A percentile compares a stretch with the other conserved stretches of the same genome.
Conservation (phyloP, 1,284 basidiomycete genomes). For the Fomitopsis schrenkii region DNA sequence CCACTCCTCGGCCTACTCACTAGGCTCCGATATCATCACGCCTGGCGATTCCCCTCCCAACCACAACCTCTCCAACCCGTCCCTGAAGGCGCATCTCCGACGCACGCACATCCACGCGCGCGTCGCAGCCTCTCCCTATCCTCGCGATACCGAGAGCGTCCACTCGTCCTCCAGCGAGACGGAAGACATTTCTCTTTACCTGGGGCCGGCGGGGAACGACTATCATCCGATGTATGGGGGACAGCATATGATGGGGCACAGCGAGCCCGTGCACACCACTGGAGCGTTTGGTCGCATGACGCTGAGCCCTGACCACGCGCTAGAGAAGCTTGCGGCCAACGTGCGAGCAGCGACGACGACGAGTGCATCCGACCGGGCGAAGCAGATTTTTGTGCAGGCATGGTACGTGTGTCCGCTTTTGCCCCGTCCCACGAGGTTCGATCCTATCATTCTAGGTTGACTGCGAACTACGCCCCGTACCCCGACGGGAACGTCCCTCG, state of each 20-base stretch:
- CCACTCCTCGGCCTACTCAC: slow-evolving; percentile 42
- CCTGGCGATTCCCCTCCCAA: slow-evolving; percentile 66
- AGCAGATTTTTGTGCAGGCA: slow-evolving; percentile 87
- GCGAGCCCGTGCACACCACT: slow-evolving; percentile 60
- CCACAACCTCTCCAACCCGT: slow-evolving; percentile 63
- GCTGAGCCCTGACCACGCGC: slow-evolving; percentile 66
- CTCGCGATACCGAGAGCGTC: slow-evolving; percentile 77
- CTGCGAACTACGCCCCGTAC: slow-evolving; percentile 84
- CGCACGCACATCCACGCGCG: slow-evolving; percentile 73
- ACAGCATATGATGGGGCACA: slow-evolving; percentile 27
- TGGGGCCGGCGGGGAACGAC: slow-evolving; percentile 43
- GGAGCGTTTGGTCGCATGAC: slow-evolving; percentile 73
- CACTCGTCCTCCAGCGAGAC: slow-evolving; percentile 83
- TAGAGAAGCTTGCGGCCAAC: slow-evolving; percentile 83
- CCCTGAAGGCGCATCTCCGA: slow-evolving; percentile 68
- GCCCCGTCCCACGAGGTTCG: neutral
- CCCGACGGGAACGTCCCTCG: slow-evolving; percentile 86
- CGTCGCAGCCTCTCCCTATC: slow-evolving; percentile 75
- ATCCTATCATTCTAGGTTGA: slow-evolving; percentile 51
- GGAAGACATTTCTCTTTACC: slow-evolving; percentile 76
- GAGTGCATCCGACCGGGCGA: slow-evolving; percentile 82
- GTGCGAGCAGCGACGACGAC: slow-evolving; percentile 85
- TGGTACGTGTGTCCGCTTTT: slow-evolving; percentile 49
- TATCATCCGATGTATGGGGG: slow-evolving; percentile 56
- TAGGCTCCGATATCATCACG: slow-evolving; percentile 39